Percentiles rank a stretch among this genome's conserved stretches.
These are phyloP conservation scores for Fusarium hostae DNA, from an alignment of 2,329 filamentous ascomycete species.

Conservation along the genomic window DNA sequence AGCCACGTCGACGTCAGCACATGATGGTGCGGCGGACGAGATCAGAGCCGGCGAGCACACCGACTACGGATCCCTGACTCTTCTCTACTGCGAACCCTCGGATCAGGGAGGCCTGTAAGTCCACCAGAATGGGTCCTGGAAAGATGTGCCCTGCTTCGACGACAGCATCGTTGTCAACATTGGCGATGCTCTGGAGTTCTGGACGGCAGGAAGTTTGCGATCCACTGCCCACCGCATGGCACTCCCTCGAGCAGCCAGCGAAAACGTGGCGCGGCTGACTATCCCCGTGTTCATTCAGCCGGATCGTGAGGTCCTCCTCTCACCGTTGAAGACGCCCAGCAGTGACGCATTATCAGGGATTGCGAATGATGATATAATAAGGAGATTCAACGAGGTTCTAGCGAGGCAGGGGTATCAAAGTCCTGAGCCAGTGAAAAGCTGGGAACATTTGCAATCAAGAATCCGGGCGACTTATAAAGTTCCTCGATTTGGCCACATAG, in stretches of 20 bases:
- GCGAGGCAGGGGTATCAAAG: neutral
- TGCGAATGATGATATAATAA: neutral
- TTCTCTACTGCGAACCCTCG: neutral
- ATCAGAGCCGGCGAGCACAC: neutral
- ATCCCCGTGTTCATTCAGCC: neutral
- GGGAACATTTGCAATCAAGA: neutral
- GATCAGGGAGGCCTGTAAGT: neutral
- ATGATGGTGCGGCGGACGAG: neutral
- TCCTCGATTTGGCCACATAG: neutral
- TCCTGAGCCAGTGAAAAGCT: neutral
- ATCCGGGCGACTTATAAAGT: neutral
- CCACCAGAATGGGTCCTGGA: neutral
- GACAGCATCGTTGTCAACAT: neutral
- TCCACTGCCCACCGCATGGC: neutral
- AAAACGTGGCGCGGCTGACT: neutral
- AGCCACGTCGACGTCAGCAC: neutral
- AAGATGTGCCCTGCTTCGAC: neutral
- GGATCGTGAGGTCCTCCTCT: neutral
- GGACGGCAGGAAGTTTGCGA: rapidly evolving
- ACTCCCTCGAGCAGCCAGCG: neutral
- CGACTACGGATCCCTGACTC: neutral
- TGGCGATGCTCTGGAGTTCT: neutral
- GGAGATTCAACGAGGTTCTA: neutral
- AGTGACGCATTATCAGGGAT: rapidly evolving
- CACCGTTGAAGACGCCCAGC: neutral